Percentiles rank a stretch among this genome's conserved stretches.
These are phyloP conservation scores for Zoysia matrella DNA, from an alignment of 202 grass and related monocot species.

Conservation along the genomic window DNA sequence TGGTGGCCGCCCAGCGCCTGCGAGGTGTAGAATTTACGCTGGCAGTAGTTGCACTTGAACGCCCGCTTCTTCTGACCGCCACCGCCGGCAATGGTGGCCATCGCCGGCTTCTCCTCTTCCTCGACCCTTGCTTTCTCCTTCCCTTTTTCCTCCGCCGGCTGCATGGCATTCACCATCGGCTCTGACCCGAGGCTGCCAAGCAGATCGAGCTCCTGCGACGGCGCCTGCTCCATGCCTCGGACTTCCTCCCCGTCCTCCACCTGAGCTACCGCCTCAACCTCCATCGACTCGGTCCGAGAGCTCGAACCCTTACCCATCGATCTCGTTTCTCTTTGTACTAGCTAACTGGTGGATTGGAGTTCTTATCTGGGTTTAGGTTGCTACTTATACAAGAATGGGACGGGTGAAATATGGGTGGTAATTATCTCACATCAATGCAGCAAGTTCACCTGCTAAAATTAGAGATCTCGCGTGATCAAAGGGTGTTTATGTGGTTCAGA, in stretches of 20 bases:
- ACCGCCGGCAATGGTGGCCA: neutral
- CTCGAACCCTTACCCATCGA: constrained; percentile 39
- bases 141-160: neutral
- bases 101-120: neutral
- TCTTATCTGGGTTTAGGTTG: neutral
- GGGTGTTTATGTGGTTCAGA: constrained; percentile 34
- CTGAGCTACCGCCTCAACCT: constrained; percentile 7
- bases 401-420: constrained; percentile 12
- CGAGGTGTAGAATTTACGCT: constrained; percentile 70
- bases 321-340: neutral
- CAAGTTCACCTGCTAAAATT: constrained; percentile 45
- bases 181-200: constrained; percentile 13
- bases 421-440: constrained; percentile 30
- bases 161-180: neutral
- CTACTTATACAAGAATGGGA: constrained; percentile 46
- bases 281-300: constrained; percentile 44
- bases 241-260: constrained; percentile 14
- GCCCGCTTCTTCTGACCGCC: constrained; percentile 35
- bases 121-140: constrained; percentile 15
- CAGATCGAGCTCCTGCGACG: constrained; percentile 41
- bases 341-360: constrained; percentile 11
- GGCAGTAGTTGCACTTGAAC: constrained; percentile 76
- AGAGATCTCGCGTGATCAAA: constrained; percentile 40
- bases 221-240: neutral
- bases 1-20: constrained; percentile 79